Evolutionary conservation across 2,329 filamentous ascomycete species (phyloP), one percentile per base, ranked within the genome.

Genomic region (Fonsecaea pedrosoi): DNA sequence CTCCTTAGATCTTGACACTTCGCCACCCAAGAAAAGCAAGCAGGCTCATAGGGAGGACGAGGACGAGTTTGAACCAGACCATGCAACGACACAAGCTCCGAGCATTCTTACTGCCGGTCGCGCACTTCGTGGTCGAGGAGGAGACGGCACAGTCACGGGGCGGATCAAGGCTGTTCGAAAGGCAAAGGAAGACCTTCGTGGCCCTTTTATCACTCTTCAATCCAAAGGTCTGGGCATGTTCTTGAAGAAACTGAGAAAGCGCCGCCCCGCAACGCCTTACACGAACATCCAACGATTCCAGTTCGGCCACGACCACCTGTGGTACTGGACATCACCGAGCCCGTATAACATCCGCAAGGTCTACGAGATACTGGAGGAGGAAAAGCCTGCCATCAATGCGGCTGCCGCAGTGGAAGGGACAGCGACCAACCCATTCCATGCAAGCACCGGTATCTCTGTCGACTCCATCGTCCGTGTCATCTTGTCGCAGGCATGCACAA

Each of bases 381-480:
- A 70, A 37, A 54, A 65, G 9, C 54, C 40, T 8, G 53, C 12
- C n/a, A n/a, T 65, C 30, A 30, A 25, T n/a, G 35, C 59, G 34
- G 8, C 34, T 38, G 56, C 40, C 6, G 25, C 59, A 18, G 18
- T 45, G 30, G 42, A 38, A 18, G 42, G 30, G 25, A 60, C 50
- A 34, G 35, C 66, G 15, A 50, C 45, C 3, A 63, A 18, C 35
- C 70, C 70, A 4, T 63, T 69, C n/a, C 71, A 73, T 65, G 70
- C 65, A 4, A 64, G 64, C 12, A 56, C 54, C 18, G 61, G 60
- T 5, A 55, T 71, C 12, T 70, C 64, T 9, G 42, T 72, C 18
- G 70, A 74, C 48, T 59, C 61, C 9, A 56, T 74, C 18, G 69
- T 73, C 37, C 67, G 69, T 35, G 67, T 69, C 34, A 71, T 74